These are phyloP conservation scores for Fusarium transvaalense DNA, from an alignment of 2,329 filamentous ascomycete species.

Conservation along the genomic window DNA sequence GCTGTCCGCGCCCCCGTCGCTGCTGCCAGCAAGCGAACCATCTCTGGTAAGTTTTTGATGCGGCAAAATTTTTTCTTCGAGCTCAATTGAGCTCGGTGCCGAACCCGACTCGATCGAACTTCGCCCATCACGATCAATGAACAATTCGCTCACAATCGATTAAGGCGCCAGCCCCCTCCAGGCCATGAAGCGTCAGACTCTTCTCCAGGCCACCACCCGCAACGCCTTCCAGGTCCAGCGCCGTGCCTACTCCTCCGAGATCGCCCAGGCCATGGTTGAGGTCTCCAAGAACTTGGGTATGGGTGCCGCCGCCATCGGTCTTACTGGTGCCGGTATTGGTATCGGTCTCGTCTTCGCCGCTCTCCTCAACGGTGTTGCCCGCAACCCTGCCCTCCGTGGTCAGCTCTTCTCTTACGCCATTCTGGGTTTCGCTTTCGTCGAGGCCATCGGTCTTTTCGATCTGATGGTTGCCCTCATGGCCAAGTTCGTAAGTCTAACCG, in stretches of 20 bases:
- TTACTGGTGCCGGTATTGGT: slow-evolving; percentile 93
- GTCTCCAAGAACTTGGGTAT: slow-evolving; percentile 92
- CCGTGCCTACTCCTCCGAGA: slow-evolving; percentile 88
- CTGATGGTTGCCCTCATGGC: slow-evolving; percentile 94
- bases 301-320: slow-evolving; percentile 90
- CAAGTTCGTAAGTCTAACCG: slow-evolving; percentile 77
- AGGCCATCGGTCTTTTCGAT: slow-evolving; percentile 90
- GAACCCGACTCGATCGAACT: slow-evolving; percentile 51
- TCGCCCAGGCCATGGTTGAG: slow-evolving; percentile 88
- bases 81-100: slow-evolving; percentile 47
- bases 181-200: slow-evolving; percentile 80
- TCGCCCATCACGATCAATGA: slow-evolving; percentile 44
- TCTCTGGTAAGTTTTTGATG: slow-evolving; percentile 71
- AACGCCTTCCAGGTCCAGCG: slow-evolving; percentile 74
- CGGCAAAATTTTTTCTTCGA: slow-evolving; percentile 51
- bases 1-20: slow-evolving; percentile 74
- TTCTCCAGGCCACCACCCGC: slow-evolving; percentile 75
- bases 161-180: slow-evolving; percentile 74
- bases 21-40: slow-evolving; percentile 79
- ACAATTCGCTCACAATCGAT: slow-evolving; percentile 52
- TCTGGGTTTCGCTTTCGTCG: slow-evolving; percentile 95
- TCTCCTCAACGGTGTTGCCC: slow-evolving; percentile 88
- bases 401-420: slow-evolving; percentile 98
- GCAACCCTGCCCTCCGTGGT: slow-evolving; percentile 93
- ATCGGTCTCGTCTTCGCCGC: slow-evolving; percentile 95